Evolutionary conservation across 148 eudicot species (phyloP), one percentile per base, ranked within the genome.

Genomic region (Limonium bicolor): DNA sequence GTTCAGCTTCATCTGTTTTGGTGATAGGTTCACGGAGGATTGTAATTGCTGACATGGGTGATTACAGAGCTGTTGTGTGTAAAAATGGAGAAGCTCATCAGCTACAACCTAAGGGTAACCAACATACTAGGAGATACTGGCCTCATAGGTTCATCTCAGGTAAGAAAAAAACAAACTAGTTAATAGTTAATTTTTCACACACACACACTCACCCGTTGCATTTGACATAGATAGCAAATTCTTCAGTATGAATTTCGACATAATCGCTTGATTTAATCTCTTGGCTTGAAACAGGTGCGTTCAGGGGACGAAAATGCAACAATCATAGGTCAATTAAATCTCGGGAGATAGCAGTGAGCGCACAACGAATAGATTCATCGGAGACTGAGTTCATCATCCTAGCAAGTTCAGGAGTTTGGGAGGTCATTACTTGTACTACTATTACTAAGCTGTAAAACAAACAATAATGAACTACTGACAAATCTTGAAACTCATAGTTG

Each of bases 1-100:
- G 74, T n/a, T 66, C 82, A 25, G 77, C 69, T 31, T 76, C 85
- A n/a, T n/a, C n/a, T 28, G 79, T 66, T 3, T 19, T 76, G 31
- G 69, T 80, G 51, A 65, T 84, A 40, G 67, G 71, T 29, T 82
- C 79, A 0, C 85, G 80, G 44, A 76, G 67, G 69, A 60, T 84
- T 19, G 77, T 84, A 63, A 64, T 71, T 24, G 85, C 85, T n/a
- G 56, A 64, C 37, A 74, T 77, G 74, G 90, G 95, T 27, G 86
- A 71, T n/a, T 72, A 73, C 36, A 69, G 59, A 51, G 80, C 73
- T 46, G 64, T 84, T 48, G 68, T 80, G 27, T 76, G 88, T 46
- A 76, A 60, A 54, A 82, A 84, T 58, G 95, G 95, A 9, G 44
- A 59, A 16, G 90, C 90, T 62, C 59, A 55, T 50, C 78, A 68